Evolutionary conservation across 441 rosid species (phyloP).

Genomic region (Macaranga tanarius): DNA sequence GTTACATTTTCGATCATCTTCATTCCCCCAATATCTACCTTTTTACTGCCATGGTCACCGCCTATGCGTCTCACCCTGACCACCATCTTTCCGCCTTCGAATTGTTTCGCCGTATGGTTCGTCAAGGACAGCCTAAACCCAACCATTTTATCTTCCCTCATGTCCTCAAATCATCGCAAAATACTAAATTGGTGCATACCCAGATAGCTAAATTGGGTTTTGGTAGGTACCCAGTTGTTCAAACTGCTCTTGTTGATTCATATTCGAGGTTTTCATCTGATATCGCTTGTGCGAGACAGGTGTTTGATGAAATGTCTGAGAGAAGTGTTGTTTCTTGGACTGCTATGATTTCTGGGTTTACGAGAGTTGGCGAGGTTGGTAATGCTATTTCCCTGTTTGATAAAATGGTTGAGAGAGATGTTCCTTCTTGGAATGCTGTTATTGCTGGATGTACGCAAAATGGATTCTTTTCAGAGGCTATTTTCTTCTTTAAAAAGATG

Average conservation of each 20-base stretch:
- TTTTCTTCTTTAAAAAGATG: conserved; percentile 53
- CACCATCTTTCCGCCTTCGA: conserved; percentile 43
- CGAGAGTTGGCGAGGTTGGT: conserved; percentile 39
- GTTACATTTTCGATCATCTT: conserved; percentile 54
- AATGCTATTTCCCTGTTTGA: conserved; percentile 53
- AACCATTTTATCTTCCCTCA: conserved; percentile 74
- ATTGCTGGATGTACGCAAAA: conserved; percentile 58
- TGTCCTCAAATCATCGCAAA: conserved; percentile 51
- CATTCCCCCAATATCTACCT: conserved; percentile 57
- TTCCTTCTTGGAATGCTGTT: conserved; percentile 63
- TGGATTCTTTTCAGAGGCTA: conserved; percentile 49
- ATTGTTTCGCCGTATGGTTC: conserved; percentile 60
- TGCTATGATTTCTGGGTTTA: conserved; percentile 44
- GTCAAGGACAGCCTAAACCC: conserved; percentile 50
- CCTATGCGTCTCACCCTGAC: conserved; percentile 51
- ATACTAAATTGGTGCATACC: conserved; percentile 52
- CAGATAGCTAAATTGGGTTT: conserved; percentile 61
- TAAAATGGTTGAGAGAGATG: conserved; percentile 59
- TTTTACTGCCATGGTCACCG: conserved; percentile 72
- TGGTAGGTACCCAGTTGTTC: conserved; percentile 54
- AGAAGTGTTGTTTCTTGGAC: conserved; percentile 62
- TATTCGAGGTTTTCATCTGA: conserved; percentile 50
- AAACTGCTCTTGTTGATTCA: conserved; percentile 68
- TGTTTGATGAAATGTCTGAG: conserved; percentile 47
- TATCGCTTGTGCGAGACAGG: conserved; percentile 36